Evolutionary conservation across 108 stramenopile genomes (phyloP).

Genomic region (Skeletonema grethae): DNA sequence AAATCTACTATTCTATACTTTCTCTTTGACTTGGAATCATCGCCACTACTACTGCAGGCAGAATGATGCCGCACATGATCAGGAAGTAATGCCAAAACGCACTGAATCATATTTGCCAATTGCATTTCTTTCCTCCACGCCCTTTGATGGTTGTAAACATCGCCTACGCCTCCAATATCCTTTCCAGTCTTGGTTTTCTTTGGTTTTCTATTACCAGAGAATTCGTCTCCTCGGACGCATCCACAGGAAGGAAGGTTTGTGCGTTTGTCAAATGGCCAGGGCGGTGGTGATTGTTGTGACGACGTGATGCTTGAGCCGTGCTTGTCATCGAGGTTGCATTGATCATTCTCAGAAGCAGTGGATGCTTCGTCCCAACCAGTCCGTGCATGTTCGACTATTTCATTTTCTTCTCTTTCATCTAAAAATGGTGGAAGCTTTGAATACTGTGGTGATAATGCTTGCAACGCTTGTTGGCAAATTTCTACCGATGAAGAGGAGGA

Average conservation of each 20-base stretch:
- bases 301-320: background rate
- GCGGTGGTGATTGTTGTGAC: constrained; percentile 11
- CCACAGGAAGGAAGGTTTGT: constrained; percentile 23
- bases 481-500: background rate
- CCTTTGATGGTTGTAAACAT: constrained; percentile 44
- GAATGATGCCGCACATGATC: constrained; percentile 10
- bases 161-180: constrained; percentile 29
- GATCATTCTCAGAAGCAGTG: background rate
- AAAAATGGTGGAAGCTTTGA: constrained; percentile 34
- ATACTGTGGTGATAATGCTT: constrained; percentile 37
- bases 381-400: constrained; percentile 10
- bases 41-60: background rate
- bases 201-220: background rate
- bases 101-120: constrained; percentile 62
- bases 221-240: constrained; percentile 6
- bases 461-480: constrained; percentile 12
- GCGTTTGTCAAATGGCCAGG: constrained; percentile 28
- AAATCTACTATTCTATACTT: constrained; percentile 75
- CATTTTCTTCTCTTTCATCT: background rate
- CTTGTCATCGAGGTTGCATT: background rate
- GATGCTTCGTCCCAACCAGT: constrained; percentile 9
- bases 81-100: constrained; percentile 63
- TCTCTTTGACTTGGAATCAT: background rate
- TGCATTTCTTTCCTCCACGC: constrained; percentile 72
- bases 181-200: constrained; percentile 33